These are phyloP conservation scores for Antrodiella citrinella DNA, from an alignment of 768 basidiomycete species.

Conservation along the genomic window DNA sequence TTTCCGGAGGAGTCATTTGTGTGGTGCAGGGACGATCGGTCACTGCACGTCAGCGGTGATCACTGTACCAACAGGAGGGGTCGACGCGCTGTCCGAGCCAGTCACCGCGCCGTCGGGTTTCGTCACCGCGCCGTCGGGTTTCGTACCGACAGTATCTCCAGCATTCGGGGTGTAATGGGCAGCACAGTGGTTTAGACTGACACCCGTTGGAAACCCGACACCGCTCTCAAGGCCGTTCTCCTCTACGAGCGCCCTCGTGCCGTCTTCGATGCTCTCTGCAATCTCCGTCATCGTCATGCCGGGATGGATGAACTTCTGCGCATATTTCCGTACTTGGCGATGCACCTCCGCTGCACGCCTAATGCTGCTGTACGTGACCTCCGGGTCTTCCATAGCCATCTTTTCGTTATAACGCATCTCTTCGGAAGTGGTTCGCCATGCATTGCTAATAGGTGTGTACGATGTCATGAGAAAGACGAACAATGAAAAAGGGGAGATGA, in stretches of 20 bases:
- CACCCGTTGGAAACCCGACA: conserved; percentile 93
- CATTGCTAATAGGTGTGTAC: conserved; percentile 52
- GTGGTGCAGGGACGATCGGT: too few relatives aligned
- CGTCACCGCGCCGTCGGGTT: too few relatives aligned
- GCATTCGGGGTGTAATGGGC: conserved; percentile 97
- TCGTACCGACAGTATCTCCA: conserved; percentile 75
- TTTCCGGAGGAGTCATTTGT: too few relatives aligned
- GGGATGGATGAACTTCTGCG: conserved; percentile 76
- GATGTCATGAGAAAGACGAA: conserved; percentile 28
- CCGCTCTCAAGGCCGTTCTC: conserved; percentile 81
- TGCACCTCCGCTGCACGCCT: conserved; percentile 94
- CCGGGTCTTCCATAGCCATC: conserved; percentile 69
- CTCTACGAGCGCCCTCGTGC: conserved; percentile 86
- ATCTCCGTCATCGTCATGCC: conserved; percentile 95
- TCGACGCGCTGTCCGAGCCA: too few relatives aligned
- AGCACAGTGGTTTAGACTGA: conserved; percentile 90
- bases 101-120: too few relatives aligned
- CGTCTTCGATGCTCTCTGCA: conserved; percentile 87
- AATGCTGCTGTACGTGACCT: conserved; percentile 82
- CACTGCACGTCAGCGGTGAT: too few relatives aligned
- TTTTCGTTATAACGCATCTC: conserved; percentile 84
- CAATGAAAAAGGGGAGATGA: conserved; percentile 13
- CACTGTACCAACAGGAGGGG: too few relatives aligned
- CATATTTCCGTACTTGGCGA: conserved; percentile 79
- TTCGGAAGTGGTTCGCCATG: conserved; percentile 83